Conservation (phyloP, 2,329 filamentous ascomycete genomes). For the Cladosporium sp. region DNA sequence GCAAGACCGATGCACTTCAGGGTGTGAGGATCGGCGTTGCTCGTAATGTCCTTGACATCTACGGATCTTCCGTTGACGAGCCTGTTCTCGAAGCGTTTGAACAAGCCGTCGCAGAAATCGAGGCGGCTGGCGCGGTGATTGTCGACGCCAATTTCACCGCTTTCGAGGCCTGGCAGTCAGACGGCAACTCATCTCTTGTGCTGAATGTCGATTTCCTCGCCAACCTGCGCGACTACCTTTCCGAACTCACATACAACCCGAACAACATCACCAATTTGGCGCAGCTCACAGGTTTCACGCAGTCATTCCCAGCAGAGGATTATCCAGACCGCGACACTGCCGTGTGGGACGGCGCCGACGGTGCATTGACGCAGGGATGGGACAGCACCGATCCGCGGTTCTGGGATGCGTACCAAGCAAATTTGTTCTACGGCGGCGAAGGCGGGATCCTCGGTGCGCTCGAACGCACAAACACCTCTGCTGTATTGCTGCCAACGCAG, state of each 20-base stretch:
- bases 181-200: slow-evolving; percentile 42
- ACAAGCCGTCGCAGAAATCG: slow-evolving; percentile 48
- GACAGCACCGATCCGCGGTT: slow-evolving; percentile 55
- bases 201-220: slow-evolving; percentile 57
- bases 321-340: slow-evolving; percentile 59
- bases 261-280: slow-evolving; percentile 49
- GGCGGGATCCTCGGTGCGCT: slow-evolving; percentile 61
- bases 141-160: slow-evolving; percentile 58
- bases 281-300: slow-evolving; percentile 55
- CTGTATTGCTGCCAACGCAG: slow-evolving; percentile 56
- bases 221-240: slow-evolving; percentile 55
- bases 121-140: slow-evolving; percentile 55
- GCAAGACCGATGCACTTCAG: slow-evolving; percentile 42
- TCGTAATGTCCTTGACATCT: slow-evolving; percentile 50
- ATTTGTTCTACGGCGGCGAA: slow-evolving; percentile 52
- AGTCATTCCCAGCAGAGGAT: slow-evolving; percentile 49
- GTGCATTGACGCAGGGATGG: slow-evolving; percentile 48
- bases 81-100: slow-evolving; percentile 54
- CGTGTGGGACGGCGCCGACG: slow-evolving; percentile 53
- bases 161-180: slow-evolving; percentile 42
- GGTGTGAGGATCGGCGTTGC: slow-evolving; percentile 63
- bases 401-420: slow-evolving; percentile 53
- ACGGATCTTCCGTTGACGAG: slow-evolving; percentile 29
- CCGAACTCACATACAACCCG: slow-evolving; percentile 54
- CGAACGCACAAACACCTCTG: slow-evolving; percentile 53